A percentile compares a stretch with the other conserved stretches of the same genome.
Conservation (phyloP, 495 filamentous ascomycete genomes). For the Talaromyces stipitatus region DNA sequence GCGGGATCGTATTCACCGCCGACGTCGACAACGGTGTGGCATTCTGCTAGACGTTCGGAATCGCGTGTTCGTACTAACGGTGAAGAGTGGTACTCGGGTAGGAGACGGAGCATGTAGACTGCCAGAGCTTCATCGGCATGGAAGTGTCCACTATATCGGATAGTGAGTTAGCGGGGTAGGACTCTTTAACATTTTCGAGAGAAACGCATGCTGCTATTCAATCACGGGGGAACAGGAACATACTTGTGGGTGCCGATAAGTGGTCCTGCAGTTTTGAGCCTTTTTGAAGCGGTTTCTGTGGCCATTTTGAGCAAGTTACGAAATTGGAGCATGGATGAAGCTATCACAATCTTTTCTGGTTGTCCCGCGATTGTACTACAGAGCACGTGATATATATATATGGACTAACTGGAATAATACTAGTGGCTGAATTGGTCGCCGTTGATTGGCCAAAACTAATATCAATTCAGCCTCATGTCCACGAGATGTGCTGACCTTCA, state of each 20-base stretch:
- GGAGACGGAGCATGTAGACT: conserved; percentile 85
- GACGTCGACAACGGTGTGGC: conserved; percentile 94
- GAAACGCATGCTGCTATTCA: neutral
- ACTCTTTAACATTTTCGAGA: neutral
- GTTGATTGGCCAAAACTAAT: neutral
- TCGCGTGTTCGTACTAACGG: conserved; percentile 83
- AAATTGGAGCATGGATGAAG: conserved; percentile 14
- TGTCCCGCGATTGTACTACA: neutral
- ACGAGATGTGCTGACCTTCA: too few relatives aligned
- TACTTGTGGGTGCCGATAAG: conserved; percentile 85
- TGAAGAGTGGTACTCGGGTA: conserved; percentile 70
- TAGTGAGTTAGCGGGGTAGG: conserved; percentile 8
- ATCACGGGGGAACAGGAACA: conserved; percentile 8
- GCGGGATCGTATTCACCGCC: conserved; percentile 79
- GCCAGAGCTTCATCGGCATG: conserved; percentile 99
- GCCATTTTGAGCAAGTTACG: conserved; percentile 48
- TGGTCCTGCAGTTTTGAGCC: conserved; percentile 56
- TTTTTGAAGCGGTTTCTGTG: conserved; percentile 57
- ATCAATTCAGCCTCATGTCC: too few relatives aligned
- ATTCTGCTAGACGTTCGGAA: conserved; percentile 64
- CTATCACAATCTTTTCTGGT: neutral
- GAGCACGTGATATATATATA: neutral
- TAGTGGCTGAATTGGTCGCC: neutral
- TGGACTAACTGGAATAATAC: neutral
- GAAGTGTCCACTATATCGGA: conserved; percentile 70